Evolutionary conservation across 2,329 filamentous ascomycete genomes (phyloP).

Genomic region (Raffaelea albimanens): DNA sequence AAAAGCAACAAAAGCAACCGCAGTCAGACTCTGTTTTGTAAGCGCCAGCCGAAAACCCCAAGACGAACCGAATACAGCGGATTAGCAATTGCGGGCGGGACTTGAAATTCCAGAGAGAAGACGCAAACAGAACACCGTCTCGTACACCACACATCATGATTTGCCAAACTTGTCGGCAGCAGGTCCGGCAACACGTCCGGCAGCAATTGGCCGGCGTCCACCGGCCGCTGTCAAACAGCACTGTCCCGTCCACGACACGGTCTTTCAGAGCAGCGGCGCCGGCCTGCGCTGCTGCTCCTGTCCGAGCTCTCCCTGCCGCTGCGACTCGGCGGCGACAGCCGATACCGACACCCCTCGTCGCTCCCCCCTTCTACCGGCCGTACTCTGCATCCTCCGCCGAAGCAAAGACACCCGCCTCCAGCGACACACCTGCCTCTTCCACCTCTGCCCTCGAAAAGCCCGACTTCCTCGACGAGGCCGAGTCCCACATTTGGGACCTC

Average conservation of each 20-base stretch:
- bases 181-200: neutral
- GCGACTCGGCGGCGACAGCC: neutral
- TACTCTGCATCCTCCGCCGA: neutral
- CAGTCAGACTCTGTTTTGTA: too few relatives aligned
- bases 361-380: neutral
- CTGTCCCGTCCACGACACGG: too few relatives aligned
- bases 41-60: too few relatives aligned
- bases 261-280: too few relatives aligned
- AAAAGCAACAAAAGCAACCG: too few relatives aligned
- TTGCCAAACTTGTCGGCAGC: slow-evolving; percentile 1
- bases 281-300: too few relatives aligned
- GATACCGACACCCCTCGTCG: neutral
- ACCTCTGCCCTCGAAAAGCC: slow-evolving; percentile 28
- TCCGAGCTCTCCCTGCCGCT: neutral
- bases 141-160: neutral
- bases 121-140: neutral
- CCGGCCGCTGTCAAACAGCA: neutral
- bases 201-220: too few relatives aligned
- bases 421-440: neutral
- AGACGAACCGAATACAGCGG: too few relatives aligned
- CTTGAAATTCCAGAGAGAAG: too few relatives aligned
- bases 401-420: neutral
- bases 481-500: slow-evolving; percentile 48
- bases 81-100: too few relatives aligned
- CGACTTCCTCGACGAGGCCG: slow-evolving; percentile 42